Evolutionary conservation across 2,329 filamentous ascomycete genomes (phyloP).

Genomic region (Dactylellina parvicollis): DNA sequence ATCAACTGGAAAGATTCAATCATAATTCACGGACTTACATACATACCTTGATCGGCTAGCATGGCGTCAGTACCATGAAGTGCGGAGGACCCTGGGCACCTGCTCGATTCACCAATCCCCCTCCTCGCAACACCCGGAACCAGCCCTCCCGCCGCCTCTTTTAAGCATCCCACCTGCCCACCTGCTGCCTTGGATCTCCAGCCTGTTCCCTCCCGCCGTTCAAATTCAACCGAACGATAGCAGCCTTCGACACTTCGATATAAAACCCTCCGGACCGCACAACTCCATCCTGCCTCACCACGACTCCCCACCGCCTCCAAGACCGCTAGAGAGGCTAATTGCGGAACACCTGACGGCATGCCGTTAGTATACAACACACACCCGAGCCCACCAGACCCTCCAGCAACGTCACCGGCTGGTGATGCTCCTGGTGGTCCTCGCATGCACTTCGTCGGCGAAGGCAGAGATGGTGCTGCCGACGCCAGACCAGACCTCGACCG

Average conservation of each 20-base stretch:
- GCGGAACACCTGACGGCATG: constrained; percentile 52
- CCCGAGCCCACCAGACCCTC: constrained; percentile 42
- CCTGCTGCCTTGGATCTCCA: background rate
- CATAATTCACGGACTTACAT: no score
- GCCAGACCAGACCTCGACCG: constrained; percentile 29
- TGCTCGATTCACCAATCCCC: constrained; percentile 21
- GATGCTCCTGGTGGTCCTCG: constrained; percentile 23
- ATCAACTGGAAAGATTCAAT: no score
- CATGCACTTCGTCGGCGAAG: constrained; percentile 36
- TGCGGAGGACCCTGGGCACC: constrained; percentile 4
- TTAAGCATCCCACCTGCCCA: background rate
- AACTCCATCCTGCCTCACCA: constrained; percentile 5
- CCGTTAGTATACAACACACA: constrained; percentile 54
- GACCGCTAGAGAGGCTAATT: constrained; percentile 54
- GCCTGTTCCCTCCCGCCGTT: constrained; percentile 2
- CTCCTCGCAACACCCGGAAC: background rate
- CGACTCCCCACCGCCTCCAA: constrained; percentile 34
- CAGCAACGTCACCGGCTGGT: constrained; percentile 22
- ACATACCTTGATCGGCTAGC: constrained; percentile 10
- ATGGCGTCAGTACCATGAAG: constrained; percentile 33
- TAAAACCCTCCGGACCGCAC: constrained; percentile 25
- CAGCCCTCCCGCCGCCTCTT: constrained; percentile 5
- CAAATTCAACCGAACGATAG: background rate
- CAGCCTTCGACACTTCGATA: background rate
- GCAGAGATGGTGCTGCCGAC: constrained; percentile 31